Percentiles rank a stretch among this genome's conserved stretches.
Conservation (phyloP, 257 asterid genomes). For the Sherardia arvensis region DNA sequence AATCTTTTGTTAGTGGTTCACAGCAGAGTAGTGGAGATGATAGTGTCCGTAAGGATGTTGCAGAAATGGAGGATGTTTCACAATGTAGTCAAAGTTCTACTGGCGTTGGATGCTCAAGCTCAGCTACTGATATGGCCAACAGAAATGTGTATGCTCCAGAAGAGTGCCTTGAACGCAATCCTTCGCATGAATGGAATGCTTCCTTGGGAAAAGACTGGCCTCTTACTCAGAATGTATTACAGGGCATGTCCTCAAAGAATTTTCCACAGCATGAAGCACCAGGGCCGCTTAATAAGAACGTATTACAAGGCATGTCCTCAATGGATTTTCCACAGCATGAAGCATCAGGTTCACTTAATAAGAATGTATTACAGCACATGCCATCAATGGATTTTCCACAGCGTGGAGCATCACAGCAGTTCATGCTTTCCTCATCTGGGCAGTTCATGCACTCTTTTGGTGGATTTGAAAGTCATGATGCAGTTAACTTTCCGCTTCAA, state of each 20-base stretch:
- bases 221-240: slow-evolving; percentile 46
- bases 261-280: slow-evolving; percentile 33
- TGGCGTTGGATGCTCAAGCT: slow-evolving; percentile 39
- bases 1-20: slow-evolving; percentile 49
- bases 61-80: slow-evolving; percentile 68
- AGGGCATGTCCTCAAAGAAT: slow-evolving; percentile 49
- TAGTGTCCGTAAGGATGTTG: slow-evolving; percentile 35
- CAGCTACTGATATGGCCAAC: slow-evolving; percentile 37
- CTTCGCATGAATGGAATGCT: slow-evolving; percentile 48
- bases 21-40: slow-evolving; percentile 71
- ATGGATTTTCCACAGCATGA: slow-evolving; percentile 42
- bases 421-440: slow-evolving; percentile 29
- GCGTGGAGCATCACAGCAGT: slow-evolving; percentile 36
- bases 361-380: slow-evolving; percentile 54
- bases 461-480: slow-evolving; percentile 27
- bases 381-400: slow-evolving; percentile 47
- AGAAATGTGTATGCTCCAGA: slow-evolving; percentile 28
- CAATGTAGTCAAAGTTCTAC: slow-evolving; percentile 82
- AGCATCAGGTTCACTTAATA: slow-evolving; percentile 30
- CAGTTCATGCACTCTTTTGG: slow-evolving; percentile 33
- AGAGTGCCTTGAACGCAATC: slow-evolving; percentile 41
- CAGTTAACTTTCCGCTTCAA: slow-evolving; percentile 28
- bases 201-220: slow-evolving; percentile 56
- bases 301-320: slow-evolving; percentile 49
- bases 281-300: slow-evolving; percentile 39